Percentiles rank a stretch among this genome's conserved stretches.
Evolutionary conservation across 768 basidiomycete species (phyloP).

Genomic region (Suillus subalutaceus): DNA sequence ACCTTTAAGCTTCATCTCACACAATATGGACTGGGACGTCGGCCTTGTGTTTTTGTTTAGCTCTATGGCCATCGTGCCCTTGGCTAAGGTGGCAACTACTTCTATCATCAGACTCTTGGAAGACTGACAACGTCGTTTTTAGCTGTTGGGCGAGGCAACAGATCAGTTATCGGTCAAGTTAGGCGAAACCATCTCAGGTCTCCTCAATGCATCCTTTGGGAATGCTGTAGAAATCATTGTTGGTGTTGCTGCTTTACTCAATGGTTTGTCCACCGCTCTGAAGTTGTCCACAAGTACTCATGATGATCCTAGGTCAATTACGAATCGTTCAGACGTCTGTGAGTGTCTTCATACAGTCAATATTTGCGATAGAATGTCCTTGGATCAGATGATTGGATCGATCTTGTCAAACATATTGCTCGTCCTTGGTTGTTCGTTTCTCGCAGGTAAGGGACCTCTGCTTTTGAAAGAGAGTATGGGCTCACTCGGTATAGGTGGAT

Average conservation of each 20-base stretch:
- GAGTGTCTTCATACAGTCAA: neutral
- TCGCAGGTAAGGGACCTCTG: neutral
- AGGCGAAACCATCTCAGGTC: neutral
- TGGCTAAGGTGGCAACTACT: constrained; percentile 39
- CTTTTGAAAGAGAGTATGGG: neutral
- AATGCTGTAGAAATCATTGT: too few relatives aligned
- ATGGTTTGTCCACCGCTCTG: too few relatives aligned
- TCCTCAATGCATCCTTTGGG: too few relatives aligned
- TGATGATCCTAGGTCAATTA: too few relatives aligned
- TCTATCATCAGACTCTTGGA: neutral
- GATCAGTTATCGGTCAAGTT: neutral
- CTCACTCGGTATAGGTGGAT: neutral
- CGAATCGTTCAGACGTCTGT: neutral
- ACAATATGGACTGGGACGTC: constrained; percentile 74
- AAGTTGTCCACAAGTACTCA: too few relatives aligned
- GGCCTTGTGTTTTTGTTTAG: constrained; percentile 75
- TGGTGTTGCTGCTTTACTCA: too few relatives aligned
- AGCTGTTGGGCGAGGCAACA: neutral
- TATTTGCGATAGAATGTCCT: neutral
- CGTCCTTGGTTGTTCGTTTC: neutral
- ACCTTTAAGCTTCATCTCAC: constrained; percentile 68
- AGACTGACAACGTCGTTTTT: neutral
- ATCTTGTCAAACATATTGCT: neutral
- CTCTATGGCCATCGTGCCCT: constrained; percentile 83
- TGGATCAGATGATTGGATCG: neutral